Conservation (phyloP, 83 land plant genomes). For the Thuja plicata region DNA sequence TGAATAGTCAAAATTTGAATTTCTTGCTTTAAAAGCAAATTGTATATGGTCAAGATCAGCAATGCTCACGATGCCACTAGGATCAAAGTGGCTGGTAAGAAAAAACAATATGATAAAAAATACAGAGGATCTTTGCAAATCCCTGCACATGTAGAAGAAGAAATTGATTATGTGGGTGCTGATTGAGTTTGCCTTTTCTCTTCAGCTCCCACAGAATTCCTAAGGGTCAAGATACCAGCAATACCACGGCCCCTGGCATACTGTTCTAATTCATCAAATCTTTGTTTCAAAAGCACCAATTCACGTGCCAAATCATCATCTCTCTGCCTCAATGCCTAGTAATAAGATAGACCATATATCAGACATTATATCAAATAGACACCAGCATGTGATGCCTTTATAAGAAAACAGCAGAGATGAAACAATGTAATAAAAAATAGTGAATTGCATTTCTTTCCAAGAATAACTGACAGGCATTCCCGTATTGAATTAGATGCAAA, state of each 20-base stretch:
- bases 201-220: conserved; percentile 6
- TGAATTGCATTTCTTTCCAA: background rate
- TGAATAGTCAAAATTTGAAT: background rate
- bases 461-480: background rate
- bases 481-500: background rate
- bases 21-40: background rate
- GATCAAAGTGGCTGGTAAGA: background rate
- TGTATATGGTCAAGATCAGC: background rate
- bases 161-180: conserved; percentile 8
- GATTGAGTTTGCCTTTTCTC: background rate
- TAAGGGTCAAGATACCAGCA: conserved; percentile 33
- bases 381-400: conserved; percentile 1
- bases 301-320: conserved; percentile 44
- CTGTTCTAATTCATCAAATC: conserved; percentile 32
- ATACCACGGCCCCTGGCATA: conserved; percentile 30
- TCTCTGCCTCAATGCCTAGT: conserved; percentile 48
- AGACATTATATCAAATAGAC: background rate
- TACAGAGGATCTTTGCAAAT: background rate
- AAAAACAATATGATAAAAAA: background rate
- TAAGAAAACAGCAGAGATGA: background rate
- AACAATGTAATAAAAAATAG: background rate
- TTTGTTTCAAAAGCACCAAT: conserved; percentile 37
- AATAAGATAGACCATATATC: background rate
- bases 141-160: background rate
- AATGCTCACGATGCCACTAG: background rate